Evolutionary conservation across 169 alveolate species (phyloP).

Genomic region (Plasmodium gonderi): DNA sequence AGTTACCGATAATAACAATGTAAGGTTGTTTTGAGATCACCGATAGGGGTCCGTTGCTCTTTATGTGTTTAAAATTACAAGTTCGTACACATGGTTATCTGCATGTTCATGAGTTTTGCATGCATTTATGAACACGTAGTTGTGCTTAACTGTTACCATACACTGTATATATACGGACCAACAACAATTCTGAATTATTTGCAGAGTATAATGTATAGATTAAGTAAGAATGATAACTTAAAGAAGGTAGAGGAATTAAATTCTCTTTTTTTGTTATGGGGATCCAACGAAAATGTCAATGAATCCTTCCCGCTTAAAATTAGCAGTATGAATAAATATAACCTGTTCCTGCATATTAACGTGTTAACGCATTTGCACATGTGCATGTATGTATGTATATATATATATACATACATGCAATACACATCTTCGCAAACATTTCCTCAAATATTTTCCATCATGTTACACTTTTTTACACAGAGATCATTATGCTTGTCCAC

Average conservation of each 20-base stretch:
- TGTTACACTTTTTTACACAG: no score
- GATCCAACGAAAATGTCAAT: conserved; percentile 40
- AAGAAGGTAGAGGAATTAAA: conserved; percentile 54
- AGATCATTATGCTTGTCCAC: no score
- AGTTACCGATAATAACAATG: conserved; percentile 67
- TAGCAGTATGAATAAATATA: conserved; percentile 5
- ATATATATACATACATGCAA: neutral
- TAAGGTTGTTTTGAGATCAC: neutral
- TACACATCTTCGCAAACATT: neutral
- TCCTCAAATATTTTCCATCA: neutral
- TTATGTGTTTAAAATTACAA: neutral
- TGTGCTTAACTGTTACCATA: neutral
- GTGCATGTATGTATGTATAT: neutral
- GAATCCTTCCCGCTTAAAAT: conserved; percentile 61
- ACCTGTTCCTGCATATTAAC: neutral
- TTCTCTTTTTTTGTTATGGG: conserved; percentile 66
- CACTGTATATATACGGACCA: neutral
- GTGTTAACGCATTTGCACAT: neutral
- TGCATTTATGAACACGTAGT: neutral
- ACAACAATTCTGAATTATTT: neutral
- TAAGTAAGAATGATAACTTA: conserved; percentile 60
- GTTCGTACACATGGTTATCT: neutral
- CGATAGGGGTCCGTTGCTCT: neutral
- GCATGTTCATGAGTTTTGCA: neutral
- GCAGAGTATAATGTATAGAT: conserved; percentile 59